phyloP scores from a whole-genome alignment of 2,329 filamentous ascomycete genomes.

The Fusarium bulbicola region DNA sequence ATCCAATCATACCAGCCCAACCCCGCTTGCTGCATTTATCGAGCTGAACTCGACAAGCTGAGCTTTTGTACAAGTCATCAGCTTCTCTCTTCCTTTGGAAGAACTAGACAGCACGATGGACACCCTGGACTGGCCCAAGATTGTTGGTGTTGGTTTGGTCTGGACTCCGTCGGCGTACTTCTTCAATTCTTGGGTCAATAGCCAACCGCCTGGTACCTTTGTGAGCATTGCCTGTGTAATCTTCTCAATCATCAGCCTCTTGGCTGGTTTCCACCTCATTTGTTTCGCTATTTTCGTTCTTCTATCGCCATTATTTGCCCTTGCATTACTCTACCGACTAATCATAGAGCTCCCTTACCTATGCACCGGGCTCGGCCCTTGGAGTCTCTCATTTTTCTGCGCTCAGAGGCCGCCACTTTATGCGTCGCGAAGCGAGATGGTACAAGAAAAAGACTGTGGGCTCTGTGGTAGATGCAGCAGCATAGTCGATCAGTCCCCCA shows the following conservation, averaged over 20 bases:
- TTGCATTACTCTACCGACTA: rapidly evolving
- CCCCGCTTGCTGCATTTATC: neutral
- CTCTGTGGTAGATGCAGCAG: neutral
- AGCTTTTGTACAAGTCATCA: neutral
- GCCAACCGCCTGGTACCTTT: neutral
- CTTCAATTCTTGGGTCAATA: neutral
- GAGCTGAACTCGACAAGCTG: neutral
- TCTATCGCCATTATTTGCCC: rapidly evolving
- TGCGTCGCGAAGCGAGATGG: no score
- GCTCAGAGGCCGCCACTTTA: neutral
- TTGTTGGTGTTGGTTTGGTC: neutral
- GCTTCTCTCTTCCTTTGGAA: neutral
- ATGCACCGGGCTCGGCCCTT: neutral
- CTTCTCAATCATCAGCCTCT: neutral
- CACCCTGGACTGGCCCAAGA: rapidly evolving
- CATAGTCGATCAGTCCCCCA: neutral
- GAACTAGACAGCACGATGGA: rapidly evolving
- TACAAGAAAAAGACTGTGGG: rapidly evolving
- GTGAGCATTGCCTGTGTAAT: neutral
- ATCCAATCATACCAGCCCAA: neutral
- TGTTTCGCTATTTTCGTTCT: rapidly evolving
- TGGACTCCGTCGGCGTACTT: neutral
- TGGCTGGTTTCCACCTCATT: neutral
- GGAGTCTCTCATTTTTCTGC: neutral
- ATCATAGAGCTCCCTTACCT: rapidly evolving